A percentile compares a stretch with the other conserved stretches of the same genome.
Evolutionary conservation across 1,284 basidiomycete species (phyloP).

Genomic region (Apiotrichum laibachii): DNA sequence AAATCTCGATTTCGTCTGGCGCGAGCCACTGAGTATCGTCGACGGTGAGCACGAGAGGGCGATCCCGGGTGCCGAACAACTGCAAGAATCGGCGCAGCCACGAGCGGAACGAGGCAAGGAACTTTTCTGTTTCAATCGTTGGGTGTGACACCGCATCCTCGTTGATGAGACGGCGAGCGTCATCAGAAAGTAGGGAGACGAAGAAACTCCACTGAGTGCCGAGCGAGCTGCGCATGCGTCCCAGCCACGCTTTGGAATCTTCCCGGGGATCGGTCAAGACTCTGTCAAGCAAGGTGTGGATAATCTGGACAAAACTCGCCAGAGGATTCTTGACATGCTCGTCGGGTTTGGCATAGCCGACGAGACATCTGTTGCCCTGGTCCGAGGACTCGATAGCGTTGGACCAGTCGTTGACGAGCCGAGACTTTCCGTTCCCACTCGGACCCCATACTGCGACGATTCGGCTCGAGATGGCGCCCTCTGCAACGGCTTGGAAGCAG

Average conservation of each 20-base stretch:
- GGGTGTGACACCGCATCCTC: conserved; percentile 7
- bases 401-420: conserved; percentile 37
- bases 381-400: conserved; percentile 19
- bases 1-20: conserved; percentile 32
- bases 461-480: conserved; percentile 5
- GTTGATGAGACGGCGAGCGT: conserved; percentile 30
- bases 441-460: conserved; percentile 37
- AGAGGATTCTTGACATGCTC: conserved; percentile 40
- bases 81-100: conserved; percentile 39
- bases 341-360: conserved; percentile 37
- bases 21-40: conserved; percentile 48
- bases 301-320: conserved; percentile 40
- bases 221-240: conserved; percentile 29
- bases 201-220: conserved; percentile 35
- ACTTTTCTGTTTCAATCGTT: conserved; percentile 30
- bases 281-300: conserved; percentile 39
- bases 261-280: conserved; percentile 42
- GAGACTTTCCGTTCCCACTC: conserved; percentile 42
- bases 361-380: conserved; percentile 20
- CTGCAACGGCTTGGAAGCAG: conserved; percentile 18
- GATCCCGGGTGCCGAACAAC: conserved; percentile 34
- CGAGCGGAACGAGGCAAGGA: conserved; percentile 28
- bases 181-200: conserved; percentile 31
- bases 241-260: conserved; percentile 33
- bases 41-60: conserved; percentile 42